Evolutionary conservation across 2,329 filamentous ascomycete species (phyloP), one percentile per base, ranked within the genome.

Genomic region (Venturia effusa): DNA sequence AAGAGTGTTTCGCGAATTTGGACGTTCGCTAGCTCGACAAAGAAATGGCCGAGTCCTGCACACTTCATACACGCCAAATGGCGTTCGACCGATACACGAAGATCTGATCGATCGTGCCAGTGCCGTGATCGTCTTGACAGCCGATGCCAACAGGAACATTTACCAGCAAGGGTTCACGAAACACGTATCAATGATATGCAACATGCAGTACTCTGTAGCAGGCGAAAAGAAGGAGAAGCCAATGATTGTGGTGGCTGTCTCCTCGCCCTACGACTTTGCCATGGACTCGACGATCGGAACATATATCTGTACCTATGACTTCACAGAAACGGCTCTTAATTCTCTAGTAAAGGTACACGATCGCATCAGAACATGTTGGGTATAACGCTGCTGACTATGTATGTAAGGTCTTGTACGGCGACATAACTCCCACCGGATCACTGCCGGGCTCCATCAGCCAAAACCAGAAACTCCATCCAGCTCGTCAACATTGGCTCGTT

Each of bases 141-240:
- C 93, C 11, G 93, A 97, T 76, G 92, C 92, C 0, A 96, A 96
- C 72, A 84, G 92, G 48, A 97, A 97, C 71, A 78, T 96, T 17
- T 97, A 97, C 71, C 93, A 97, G 73, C 86, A 91, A 61, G 92
- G 92, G 0, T 97, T 97, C 72, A 93, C 93, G 1, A 97, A 97
- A 73, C 93, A 97, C 68, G 90, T 97, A 10, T 88, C 92, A 15
- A 94, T 96, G 88, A 93, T 97, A 76, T 97, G 92, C 76, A 90
- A 89, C 27, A 88, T 92, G 84, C 82, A 91, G 64, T 80, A 79
- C 66, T 84, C 86, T 7, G 85, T 87, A 7, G 84, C 83, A 17
- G 89, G 89, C 1, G 89, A 92, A 71, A 90, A 77, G 64, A 76
- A 79, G 11, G 82, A 94, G 74, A 97, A 96, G 75, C 90, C 92